Base-by-base conservation (phyloP, 306 rosid species). In the Lithocarpus polystachyus region DNA sequence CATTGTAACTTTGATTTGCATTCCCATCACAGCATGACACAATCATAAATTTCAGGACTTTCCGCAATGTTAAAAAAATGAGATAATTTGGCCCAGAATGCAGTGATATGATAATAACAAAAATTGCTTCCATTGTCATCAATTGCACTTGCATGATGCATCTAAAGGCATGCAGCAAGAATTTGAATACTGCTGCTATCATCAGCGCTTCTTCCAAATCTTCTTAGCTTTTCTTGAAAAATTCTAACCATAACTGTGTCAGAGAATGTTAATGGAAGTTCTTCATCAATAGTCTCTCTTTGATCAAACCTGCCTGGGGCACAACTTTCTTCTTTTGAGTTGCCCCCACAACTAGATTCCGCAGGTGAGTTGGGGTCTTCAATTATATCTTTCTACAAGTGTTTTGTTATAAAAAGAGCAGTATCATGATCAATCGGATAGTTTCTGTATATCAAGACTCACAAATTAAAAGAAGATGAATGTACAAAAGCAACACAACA, bases 391-490 rank as follows among this genome's bases (percentile, higher is more conserved):
- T 79, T 83, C 80, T 84, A 91, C 83, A 93, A 80, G 92, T 88
- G 97, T 83, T 82, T 91, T 86, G 90, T 83, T 77, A 93, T 91
- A 81, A 90, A 95, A 68, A 93, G 91, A n/a, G 97, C 96, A 19
- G 99, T 95, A 79, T 95, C 99, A 75, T 75, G 57, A 83, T 95
- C 98, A 88, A 96, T 88, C 99, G 93, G 90, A 80, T 93, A 90
- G 86, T 95, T 95, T 86, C 98, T 93, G 93, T 76, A 76, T 59
- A 52, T 60, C 82, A 81, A 73, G 22, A 55, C 48, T 77, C 23
- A 56, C 53, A 35, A 26, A 31, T 81, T 24, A 57, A 29, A 29
- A 51, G 45, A 40, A 53, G 22, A 31, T 43, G 15, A 65, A 65
- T 31, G 19, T 0, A 64, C 48, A 31, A 65, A 33, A 65, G 71